Percentiles rank a stretch among this genome's conserved stretches.
Conservation (phyloP, 2,329 filamentous ascomycete species). For the Colletotrichum euphorbiae region DNA sequence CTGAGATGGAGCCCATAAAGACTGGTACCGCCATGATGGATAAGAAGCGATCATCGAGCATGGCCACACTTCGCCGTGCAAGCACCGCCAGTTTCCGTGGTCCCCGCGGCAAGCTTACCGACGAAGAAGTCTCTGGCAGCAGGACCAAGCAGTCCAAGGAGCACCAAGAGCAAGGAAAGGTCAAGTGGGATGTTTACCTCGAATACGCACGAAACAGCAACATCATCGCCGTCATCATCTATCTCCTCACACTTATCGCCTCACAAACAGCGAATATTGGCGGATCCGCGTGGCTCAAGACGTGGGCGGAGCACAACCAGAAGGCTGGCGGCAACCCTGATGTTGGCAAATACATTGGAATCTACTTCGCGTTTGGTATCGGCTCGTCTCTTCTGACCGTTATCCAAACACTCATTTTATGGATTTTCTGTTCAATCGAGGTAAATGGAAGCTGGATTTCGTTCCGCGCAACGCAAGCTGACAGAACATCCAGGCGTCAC, state of each 20-base stretch:
- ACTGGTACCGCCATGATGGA: conserved; percentile 58
- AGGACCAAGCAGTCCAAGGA: conserved; percentile 91
- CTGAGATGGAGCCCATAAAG: conserved; percentile 82
- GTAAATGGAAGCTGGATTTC: conserved; percentile 57
- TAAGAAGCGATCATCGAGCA: conserved; percentile 75
- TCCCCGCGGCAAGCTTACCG: conserved; percentile 82
- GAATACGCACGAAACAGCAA: conserved; percentile 98
- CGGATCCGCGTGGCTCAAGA: conserved; percentile 92
- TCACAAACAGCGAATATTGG: conserved; percentile 86
- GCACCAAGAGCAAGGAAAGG: conserved; percentile 92
- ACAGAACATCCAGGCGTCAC: conserved; percentile 73
- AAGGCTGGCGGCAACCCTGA: conserved; percentile 74
- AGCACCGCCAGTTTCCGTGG: conserved; percentile 92
- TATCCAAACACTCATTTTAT: conserved; percentile 91
- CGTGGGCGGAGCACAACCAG: conserved; percentile 88
- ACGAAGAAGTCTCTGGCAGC: conserved; percentile 81
- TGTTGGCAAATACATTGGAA: conserved; percentile 89
- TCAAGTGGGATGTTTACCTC: conserved; percentile 94
- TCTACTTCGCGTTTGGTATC: conserved; percentile 95
- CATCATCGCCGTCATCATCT: conserved; percentile 82
- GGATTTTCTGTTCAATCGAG: conserved; percentile 99
- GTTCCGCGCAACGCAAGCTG: not conserved
- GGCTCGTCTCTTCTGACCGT: conserved; percentile 88
- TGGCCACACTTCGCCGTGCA: conserved; percentile 85
- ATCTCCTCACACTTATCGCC: conserved; percentile 79